Evolutionary conservation across 2,329 filamentous ascomycete species (phyloP).

Genomic region (Ophiognomonia clavigignenti-juglandacearum): DNA sequence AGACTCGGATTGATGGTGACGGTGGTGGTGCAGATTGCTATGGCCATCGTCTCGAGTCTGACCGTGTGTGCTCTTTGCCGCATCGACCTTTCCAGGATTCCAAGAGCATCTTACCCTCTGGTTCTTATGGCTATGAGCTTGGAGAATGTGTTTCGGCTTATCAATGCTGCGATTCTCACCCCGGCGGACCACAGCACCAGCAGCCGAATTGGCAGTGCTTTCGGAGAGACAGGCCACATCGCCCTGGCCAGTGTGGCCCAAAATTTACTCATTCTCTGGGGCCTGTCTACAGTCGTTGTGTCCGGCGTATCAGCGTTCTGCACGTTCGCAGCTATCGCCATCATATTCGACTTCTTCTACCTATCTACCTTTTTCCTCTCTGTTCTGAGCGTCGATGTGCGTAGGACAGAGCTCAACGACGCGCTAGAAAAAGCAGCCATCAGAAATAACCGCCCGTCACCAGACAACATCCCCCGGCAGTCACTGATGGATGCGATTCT

Average conservation of each 20-base stretch:
- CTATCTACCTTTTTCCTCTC: conserved; percentile 76
- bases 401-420: conserved; percentile 70
- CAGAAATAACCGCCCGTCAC: conserved; percentile 28
- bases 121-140: conserved; percentile 73
- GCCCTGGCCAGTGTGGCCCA: conserved; percentile 64
- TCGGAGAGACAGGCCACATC: conserved; percentile 67
- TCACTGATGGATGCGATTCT: conserved; percentile 59
- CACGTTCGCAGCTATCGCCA: conserved; percentile 68
- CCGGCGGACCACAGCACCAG: conserved; percentile 64
- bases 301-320: conserved; percentile 72
- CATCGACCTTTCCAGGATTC: conserved; percentile 70
- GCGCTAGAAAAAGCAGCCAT: conserved; percentile 56
- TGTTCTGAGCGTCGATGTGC: conserved; percentile 74
- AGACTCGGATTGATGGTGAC: conserved; percentile 67
- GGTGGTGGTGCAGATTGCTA: conserved; percentile 63
- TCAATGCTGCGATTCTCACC: conserved; percentile 71
- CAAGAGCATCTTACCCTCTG: conserved; percentile 68
- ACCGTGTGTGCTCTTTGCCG: conserved; percentile 72
- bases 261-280: conserved; percentile 61
- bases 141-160: conserved; percentile 73
- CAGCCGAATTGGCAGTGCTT: conserved; percentile 65
- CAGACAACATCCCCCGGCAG: conserved; percentile 28
- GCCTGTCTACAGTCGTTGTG: conserved; percentile 62
- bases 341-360: conserved; percentile 73
- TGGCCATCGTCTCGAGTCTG: conserved; percentile 74